A percentile compares a stretch with the other conserved stretches of the same genome.
Conservation (phyloP, 2,329 filamentous ascomycete species). For the Clarireedia sp. region DNA sequence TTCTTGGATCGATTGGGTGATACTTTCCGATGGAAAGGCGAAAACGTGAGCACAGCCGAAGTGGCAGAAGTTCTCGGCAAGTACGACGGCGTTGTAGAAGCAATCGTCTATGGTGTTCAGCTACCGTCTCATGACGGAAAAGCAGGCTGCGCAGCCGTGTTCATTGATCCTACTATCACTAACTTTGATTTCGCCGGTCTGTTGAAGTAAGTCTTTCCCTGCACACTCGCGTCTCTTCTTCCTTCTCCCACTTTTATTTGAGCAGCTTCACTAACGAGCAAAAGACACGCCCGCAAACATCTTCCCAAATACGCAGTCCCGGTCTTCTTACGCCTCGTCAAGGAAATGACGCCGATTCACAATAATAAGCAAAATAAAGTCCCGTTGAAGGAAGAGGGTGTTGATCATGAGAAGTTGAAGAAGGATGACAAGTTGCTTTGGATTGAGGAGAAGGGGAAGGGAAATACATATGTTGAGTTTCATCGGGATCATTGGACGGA, state of each 20-base stretch:
- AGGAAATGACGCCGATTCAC: slow-evolving; percentile 52
- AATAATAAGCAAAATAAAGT: slow-evolving; percentile 80
- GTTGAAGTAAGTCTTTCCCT: slow-evolving; percentile 37
- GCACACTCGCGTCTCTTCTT: too few relatives aligned
- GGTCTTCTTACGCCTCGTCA: slow-evolving; percentile 59
- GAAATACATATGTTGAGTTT: slow-evolving; percentile 51
- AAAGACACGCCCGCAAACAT: slow-evolving; percentile 45
- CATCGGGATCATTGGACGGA: slow-evolving; percentile 49
- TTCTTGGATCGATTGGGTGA: slow-evolving; percentile 66
- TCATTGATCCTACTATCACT: slow-evolving; percentile 42
- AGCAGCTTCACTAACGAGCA: neutral
- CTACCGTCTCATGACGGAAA: slow-evolving; percentile 61
- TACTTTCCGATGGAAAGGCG: slow-evolving; percentile 68
- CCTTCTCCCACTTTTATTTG: neutral
- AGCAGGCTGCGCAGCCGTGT: slow-evolving; percentile 58
- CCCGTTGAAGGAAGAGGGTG: slow-evolving; percentile 57
- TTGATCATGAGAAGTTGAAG: slow-evolving; percentile 46
- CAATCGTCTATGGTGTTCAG: slow-evolving; percentile 62
- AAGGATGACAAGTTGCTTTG: slow-evolving; percentile 40
- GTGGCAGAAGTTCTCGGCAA: slow-evolving; percentile 55
- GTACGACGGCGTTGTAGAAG: slow-evolving; percentile 52
- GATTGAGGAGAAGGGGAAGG: slow-evolving; percentile 49
- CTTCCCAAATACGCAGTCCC: slow-evolving; percentile 70
- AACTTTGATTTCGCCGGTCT: slow-evolving; percentile 54
- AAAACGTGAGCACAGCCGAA: slow-evolving; percentile 60